Conservation (phyloP, 148 eudicot genomes). For the Vaccinium macrocarpon region DNA sequence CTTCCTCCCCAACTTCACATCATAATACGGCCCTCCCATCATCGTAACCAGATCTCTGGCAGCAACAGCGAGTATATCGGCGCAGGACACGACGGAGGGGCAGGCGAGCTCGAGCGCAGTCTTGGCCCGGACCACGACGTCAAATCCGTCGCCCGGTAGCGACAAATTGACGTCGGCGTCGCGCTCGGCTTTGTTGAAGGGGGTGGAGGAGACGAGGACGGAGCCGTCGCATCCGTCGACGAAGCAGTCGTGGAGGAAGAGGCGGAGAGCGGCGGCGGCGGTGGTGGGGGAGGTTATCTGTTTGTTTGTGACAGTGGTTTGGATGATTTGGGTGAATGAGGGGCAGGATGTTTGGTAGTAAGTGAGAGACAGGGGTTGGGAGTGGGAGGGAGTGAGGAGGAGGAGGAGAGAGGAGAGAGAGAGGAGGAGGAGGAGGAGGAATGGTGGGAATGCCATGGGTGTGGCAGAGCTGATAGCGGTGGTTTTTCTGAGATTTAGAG, state of each 20-base stretch:
- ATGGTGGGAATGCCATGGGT: conserved; percentile 19
- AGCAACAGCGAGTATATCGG: conserved; percentile 43
- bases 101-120: conserved; percentile 46
- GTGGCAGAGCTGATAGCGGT: not conserved
- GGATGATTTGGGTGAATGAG: conserved; percentile 34
- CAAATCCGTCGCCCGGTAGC: conserved; percentile 54
- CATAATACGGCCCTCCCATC: conserved; percentile 39
- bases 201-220: conserved; percentile 45
- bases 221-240: conserved; percentile 51
- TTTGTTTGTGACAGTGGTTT: conserved; percentile 40
- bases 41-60: conserved; percentile 33
- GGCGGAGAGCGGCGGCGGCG: conserved; percentile 48
- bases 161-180: conserved; percentile 46
- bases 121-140: conserved; percentile 43
- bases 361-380: conserved; percentile 21
- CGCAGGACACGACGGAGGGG: conserved; percentile 47
- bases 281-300: conserved; percentile 54
- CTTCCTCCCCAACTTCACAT: conserved; percentile 30
- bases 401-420: no score
- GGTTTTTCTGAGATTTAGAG: not conserved
- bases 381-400: conserved; percentile 16
- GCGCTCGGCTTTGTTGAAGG: conserved; percentile 41
- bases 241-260: conserved; percentile 53
- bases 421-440: not conserved
- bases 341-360: conserved; percentile 44